Evolutionary conservation across 176 grass and related monocot genomes (phyloP), one percentile per base, ranked within the genome.

Genomic region (Tillandsia leiboldiana): DNA sequence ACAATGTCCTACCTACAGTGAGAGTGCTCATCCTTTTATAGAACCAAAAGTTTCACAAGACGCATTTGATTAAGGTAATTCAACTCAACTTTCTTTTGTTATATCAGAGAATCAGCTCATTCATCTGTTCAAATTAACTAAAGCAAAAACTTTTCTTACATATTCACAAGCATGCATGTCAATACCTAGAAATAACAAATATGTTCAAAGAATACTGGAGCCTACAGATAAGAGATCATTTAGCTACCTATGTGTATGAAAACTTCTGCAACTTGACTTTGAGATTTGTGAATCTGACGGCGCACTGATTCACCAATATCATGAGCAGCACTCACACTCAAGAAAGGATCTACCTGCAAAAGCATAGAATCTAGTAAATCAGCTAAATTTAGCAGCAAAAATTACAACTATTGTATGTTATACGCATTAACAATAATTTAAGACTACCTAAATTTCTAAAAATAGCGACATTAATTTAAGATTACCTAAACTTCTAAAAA

Each of bases 231-330:
- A 76, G 26, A 69, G 13, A 75, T n/a, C 23, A 67, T 58, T 5
- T 58, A 72, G 11, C 23, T 83, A 89, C 92, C 92, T 89, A 96
- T 96, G 71, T 96, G 86, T 89, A 96, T 87, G 87, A 96, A 96
- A 84, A 84, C 81, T 70, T 96, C 92, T 54, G 81, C 78, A 76
- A 96, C 92, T 78, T 96, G 88, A 77, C 77, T 84, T 65, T 96
- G 92, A 14, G 27, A 57, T 75, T 85, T 85, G 24, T 96, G 88
- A 80, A 96, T 92, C 61, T 81, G 83, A 89, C 85, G 81, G 63
- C 92, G 92, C 49, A 96, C 86, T 64, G 81, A 89, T 79, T 96
- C 92, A 75, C 88, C 88, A 29, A 96, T 89, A 76, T 96, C 86
- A 89, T 96, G 92, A 50, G 86, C 88, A 77, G 83, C 86, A 85